Base-by-base conservation (phyloP, 2,329 filamentous ascomycete species). In the Metarhizium humberi region DNA sequence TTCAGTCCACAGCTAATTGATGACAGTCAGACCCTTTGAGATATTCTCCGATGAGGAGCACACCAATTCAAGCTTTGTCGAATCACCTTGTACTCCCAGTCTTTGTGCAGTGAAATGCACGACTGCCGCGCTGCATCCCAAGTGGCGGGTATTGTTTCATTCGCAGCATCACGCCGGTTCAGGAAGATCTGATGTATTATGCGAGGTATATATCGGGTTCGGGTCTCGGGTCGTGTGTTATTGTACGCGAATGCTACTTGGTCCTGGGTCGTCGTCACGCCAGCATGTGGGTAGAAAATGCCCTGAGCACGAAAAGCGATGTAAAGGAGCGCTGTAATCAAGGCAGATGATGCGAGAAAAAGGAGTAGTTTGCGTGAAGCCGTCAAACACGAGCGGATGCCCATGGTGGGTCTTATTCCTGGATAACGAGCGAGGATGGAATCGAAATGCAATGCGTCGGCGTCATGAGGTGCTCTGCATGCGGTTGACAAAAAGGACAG, bases 1-100 rank as follows among this genome's bases (percentile, higher is more conserved):
- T 64, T 90, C 84, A 10, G 87, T 90, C 88, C 88, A 92, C 20
- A 92, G 78, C 43, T 46, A 25, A 46, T 42, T 42, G 1, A 42
- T 42, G 14, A 34, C 32, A 34, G 32, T 34, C 32, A 34, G 32
- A 8, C 7, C 32, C 32, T 34, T 34, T 34, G 32, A 34, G 6
- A 34, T 11, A 11, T 34, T 34, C 32, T 7, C 32, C 32, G 1
- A 34, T 11, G 32, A 13, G 18, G 43, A 46, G 43, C 18, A 4
- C 10, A 4, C 18, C 4, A 7, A 7, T n/a, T 4, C 18, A n/a
- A n/a, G 18, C 18, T 25, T 14, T 14, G 18, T 11, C 42, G 6
- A 11, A 14, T 46, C 18, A 46, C 43, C 43, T 46, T 46, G 43
- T 46, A 46, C 18, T 46, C 43, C 43, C 43, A 46, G 43, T 46